These are phyloP conservation scores for Ustilaginoidea virens DNA, from an alignment of 2,329 filamentous ascomycete species.

Conservation along the genomic window DNA sequence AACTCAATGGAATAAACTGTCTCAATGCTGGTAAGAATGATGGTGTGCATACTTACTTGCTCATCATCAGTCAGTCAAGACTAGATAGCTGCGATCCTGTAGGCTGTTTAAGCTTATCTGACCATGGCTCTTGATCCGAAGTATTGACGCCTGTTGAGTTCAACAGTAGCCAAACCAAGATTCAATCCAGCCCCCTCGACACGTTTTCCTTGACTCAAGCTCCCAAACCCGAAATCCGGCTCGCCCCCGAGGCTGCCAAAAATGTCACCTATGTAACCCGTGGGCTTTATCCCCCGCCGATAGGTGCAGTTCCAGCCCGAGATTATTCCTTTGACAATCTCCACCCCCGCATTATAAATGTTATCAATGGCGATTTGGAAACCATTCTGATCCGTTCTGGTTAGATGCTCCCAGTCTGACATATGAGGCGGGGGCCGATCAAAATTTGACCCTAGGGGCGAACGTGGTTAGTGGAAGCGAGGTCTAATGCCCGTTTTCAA, in stretches of 20 bases:
- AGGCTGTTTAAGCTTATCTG: constrained; percentile 6
- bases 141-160: constrained; percentile 13
- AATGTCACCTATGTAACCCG: constrained; percentile 57
- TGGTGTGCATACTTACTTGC: too few relatives aligned
- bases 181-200: constrained; percentile 11
- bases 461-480: neutral
- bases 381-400: constrained; percentile 44
- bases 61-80: neutral
- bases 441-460: constrained; percentile 43
- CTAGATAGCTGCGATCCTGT: neutral
- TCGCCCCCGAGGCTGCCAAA: constrained; percentile 51
- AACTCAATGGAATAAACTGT: too few relatives aligned
- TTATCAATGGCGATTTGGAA: constrained; percentile 49
- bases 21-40: too few relatives aligned
- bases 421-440: constrained; percentile 49
- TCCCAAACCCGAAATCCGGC: constrained; percentile 49
- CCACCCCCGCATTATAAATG: constrained; percentile 48
- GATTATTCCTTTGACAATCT: constrained; percentile 50
- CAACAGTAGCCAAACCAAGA: constrained; percentile 10
- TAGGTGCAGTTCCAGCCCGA: constrained; percentile 44
- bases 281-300: constrained; percentile 35
- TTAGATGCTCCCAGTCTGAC: constrained; percentile 42
- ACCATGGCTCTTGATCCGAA: constrained; percentile 10
- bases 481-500: neutral
- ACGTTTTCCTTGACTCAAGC: constrained; percentile 21